Evolutionary conservation across 2,329 filamentous ascomycete genomes (phyloP), one percentile per base, ranked within the genome.

Genomic region (Blastomyces emzantsi): DNA sequence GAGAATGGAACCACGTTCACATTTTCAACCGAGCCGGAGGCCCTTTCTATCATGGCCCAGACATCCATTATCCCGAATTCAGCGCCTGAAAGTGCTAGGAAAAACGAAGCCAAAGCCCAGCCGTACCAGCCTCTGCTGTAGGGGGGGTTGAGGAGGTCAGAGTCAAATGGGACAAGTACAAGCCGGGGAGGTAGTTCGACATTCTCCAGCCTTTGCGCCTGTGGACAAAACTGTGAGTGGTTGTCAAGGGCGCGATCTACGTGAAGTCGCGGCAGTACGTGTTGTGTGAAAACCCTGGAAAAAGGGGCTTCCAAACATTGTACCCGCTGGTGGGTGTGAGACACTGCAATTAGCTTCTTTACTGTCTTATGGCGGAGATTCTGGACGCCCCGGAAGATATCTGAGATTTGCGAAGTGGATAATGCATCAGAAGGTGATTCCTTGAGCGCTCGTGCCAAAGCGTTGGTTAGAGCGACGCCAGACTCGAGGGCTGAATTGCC

Each of bases 401-500:
- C 33, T 13, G 36, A 45, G 7, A 58, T 22, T 15, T 58, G 36
- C 2, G 36, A 58, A 43, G 3, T 28, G 56, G 36, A 19, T 11
- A 58, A 30, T 17, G 3, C 39, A 19, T 39, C 17, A 11, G 36
- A 28, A 22, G 6, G 6, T 36, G 56, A 58, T 28, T 43, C 8
- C 5, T 30, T 28, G 11, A 58, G 56, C 7, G 56, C 56, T 41
- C 39, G 33, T 28, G 28, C 13, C 39, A 58, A 45, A 39, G 2
- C 22, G 25, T 61, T 61, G 11, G 66, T 64, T 6, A 68, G 63
- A 15, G 62, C 49, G 3, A 63, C 64, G 0, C 63, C 62, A 25
- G 65, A 63, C 49, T 70, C 68, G 17, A 70, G 67, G 8, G 67
- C 69, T n/a, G 63, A 58, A 56, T 66, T 67, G 6, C 64, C 68